Evolutionary conservation across 768 basidiomycete genomes (phyloP).

Genomic region (Asterophora lycoperdoides): DNA sequence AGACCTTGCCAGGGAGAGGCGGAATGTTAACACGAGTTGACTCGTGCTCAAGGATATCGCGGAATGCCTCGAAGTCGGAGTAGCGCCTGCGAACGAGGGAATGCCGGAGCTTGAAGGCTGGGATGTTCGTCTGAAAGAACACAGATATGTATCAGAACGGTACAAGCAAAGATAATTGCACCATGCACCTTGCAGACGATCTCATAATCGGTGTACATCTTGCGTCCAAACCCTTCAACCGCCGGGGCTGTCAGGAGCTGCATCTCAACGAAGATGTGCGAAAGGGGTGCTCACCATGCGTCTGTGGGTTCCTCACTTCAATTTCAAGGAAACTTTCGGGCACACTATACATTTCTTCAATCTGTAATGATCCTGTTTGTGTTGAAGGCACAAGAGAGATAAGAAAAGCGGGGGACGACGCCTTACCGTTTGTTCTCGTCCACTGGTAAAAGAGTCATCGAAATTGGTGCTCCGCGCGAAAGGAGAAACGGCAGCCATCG

Average conservation of each 20-base stretch:
- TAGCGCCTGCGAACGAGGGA: conserved; percentile 85
- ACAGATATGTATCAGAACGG: background rate
- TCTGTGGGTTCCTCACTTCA: conserved; percentile 95
- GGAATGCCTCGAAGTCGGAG: conserved; percentile 94
- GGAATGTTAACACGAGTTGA: conserved; percentile 97
- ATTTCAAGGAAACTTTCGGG: conserved; percentile 98
- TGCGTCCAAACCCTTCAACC: conserved; percentile 80
- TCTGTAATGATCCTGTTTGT: conserved; percentile 42
- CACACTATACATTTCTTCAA: conserved; percentile 98
- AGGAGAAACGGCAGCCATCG: conserved; percentile 47
- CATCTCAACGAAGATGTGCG: background rate
- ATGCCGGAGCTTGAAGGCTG: conserved; percentile 96
- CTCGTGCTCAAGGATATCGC: conserved; percentile 96
- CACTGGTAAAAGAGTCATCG: conserved; percentile 46
- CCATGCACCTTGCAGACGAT: conserved; percentile 86
- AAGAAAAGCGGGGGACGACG: conserved; percentile 6
- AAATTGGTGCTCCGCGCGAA: conserved; percentile 59
- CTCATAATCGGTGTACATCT: conserved; percentile 99
- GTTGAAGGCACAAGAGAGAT: conserved; percentile 21
- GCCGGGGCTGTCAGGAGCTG: background rate
- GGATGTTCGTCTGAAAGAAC: conserved; percentile 91
- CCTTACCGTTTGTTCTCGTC: conserved; percentile 58
- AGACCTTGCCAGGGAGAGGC: conserved; percentile 94
- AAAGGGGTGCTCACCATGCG: conserved; percentile 61
- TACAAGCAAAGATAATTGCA: background rate